Base-by-base conservation (phyloP, 768 basidiomycete genomes). In the Agrocybe chaxingu region DNA sequence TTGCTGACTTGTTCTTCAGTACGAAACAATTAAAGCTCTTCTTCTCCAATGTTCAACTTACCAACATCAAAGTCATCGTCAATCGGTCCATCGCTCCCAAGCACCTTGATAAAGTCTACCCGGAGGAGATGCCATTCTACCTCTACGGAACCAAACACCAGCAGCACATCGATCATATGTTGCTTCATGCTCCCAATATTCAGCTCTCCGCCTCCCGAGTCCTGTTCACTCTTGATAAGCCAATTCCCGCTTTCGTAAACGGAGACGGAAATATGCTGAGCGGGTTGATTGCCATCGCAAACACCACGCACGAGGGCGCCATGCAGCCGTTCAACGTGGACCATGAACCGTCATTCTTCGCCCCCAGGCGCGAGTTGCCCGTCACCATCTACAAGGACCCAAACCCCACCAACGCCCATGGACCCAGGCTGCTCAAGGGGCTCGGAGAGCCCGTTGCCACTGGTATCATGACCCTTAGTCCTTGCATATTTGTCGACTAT, bases 61-160 rank as follows among this genome's bases (percentile, higher is more conserved):
- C 63, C 8, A 62, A 66, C 32, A 64, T 71, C 39, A 47, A 39
- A 12, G 61, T 70, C 49, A 40, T 75, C 42, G 66, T 63, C 49
- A 57, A 70, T 31, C 57, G 61, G 5, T 52, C 63, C 6, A 57
- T 75, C 4, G 48, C 54, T 29, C 61, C 66, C n/a, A 54, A 56
- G 16, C 57, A 58, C 50, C 64, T 67, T 19, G 66, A 67, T 35
- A n/a, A 47, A 19, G 46, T 55, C 9, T 62, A 64, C 35, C 70
- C 72, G 12, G 58, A 65, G 33, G 47, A 53, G 11, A 70, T 65
- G 55, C 72, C 70, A 3, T 76, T 76, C 62, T 74, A 71, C 54
- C 53, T 76, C 19, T 77, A 72, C 41, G 71, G 73, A 18, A 63
- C 63, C 4, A 8, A 13, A 2, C 49, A 54, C 30, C 57, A 69